Conservation (phyloP, 2,329 filamentous ascomycete genomes). For the Cladophialophora psammophila region DNA sequence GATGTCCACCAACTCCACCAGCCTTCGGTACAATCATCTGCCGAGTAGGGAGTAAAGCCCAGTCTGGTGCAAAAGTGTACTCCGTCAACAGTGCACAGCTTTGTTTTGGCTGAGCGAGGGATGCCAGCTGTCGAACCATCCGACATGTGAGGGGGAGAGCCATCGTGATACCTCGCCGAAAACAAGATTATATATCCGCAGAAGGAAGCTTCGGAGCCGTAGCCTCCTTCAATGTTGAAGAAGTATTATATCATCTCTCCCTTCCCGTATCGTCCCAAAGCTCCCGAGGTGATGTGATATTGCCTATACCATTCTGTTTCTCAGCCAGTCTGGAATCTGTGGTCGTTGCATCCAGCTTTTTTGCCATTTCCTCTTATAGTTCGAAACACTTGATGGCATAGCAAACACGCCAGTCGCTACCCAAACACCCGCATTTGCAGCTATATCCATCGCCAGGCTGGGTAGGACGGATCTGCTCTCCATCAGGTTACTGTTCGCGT, state of each 20-base stretch:
- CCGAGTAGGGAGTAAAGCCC: conserved; percentile 5
- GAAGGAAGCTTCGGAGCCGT: background rate
- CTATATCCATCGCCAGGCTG: conserved; percentile 69
- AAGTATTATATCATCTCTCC: background rate
- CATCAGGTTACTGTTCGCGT: conserved; percentile 79
- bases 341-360: conserved; percentile 68
- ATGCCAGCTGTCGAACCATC: background rate
- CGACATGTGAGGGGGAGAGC: background rate
- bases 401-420: conserved; percentile 76
- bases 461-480: conserved; percentile 76
- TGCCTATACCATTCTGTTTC: conserved; percentile 9
- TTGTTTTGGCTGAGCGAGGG: background rate
- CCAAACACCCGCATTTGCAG: conserved; percentile 66
- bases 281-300: background rate
- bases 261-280: background rate
- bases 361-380: conserved; percentile 62
- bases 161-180: background rate
- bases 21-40: conserved; percentile 22
- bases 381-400: conserved; percentile 64
- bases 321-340: conserved; percentile 63
- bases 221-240: background rate
- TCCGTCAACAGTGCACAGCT: too few species aligned
- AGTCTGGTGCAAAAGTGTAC: background rate
- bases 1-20: background rate
- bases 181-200: background rate